phyloP scores from a whole-genome alignment of 108 stramenopile genomes.

The Nitzschia putrida region DNA sequence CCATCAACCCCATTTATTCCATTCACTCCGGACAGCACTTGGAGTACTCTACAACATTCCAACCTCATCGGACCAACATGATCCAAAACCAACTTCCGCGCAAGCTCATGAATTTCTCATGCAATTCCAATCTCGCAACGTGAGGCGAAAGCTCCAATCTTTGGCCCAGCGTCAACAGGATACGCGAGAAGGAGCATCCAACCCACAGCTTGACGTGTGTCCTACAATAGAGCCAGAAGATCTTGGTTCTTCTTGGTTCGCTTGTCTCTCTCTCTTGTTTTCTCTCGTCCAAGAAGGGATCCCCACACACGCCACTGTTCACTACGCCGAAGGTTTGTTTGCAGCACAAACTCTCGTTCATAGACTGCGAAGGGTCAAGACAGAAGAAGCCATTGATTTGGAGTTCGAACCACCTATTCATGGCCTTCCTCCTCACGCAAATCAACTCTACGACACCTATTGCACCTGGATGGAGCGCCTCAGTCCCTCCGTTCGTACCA shows the following conservation, averaged over 20 bases:
- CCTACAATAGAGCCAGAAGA: slow-evolving; percentile 13
- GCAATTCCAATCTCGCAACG: slow-evolving; percentile 63
- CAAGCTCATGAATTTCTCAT: slow-evolving; percentile 74
- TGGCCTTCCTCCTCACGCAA: slow-evolving; percentile 29
- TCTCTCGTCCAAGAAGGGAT: slow-evolving; percentile 1
- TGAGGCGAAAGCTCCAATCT: slow-evolving; percentile 52
- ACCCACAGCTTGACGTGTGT: neutral
- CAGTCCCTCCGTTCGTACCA: slow-evolving; percentile 4
- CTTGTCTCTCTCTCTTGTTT: slow-evolving; percentile 43
- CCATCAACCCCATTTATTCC: slow-evolving; percentile 40
- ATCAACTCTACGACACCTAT: slow-evolving; percentile 30
- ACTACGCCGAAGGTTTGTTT: slow-evolving; percentile 58
- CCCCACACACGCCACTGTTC: slow-evolving; percentile 6
- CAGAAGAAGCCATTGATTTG: slow-evolving; percentile 56
- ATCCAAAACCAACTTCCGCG: slow-evolving; percentile 20
- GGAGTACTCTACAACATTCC: slow-evolving; percentile 51
- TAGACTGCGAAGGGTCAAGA: slow-evolving; percentile 48
- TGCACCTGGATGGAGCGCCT: slow-evolving; percentile 9
- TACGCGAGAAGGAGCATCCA: slow-evolving; percentile 6
- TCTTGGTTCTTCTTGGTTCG: slow-evolving; percentile 57
- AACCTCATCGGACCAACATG: neutral
- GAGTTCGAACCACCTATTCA: slow-evolving; percentile 49
- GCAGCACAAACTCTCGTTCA: slow-evolving; percentile 66
- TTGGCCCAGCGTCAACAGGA: slow-evolving; percentile 19
- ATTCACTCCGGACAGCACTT: slow-evolving; percentile 58